Evolutionary conservation across 176 grass and related monocot species (phyloP).

Genomic region (Oryza officinalis): DNA sequence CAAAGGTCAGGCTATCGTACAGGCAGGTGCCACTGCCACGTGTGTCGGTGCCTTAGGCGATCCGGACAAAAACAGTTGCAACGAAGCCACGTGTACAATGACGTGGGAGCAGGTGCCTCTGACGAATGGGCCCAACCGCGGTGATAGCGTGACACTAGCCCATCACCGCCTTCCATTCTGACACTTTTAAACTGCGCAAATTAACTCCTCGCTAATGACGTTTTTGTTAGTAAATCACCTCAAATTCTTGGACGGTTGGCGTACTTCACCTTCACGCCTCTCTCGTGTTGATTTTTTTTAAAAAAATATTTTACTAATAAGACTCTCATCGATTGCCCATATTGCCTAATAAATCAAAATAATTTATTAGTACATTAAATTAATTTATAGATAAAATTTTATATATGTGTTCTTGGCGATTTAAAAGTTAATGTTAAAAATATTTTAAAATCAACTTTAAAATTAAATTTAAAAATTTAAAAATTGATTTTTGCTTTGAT

Average conservation of each 20-base stretch:
- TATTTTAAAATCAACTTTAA: too few relatives aligned
- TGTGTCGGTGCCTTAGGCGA: not conserved
- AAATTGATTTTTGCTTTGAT: too few relatives aligned
- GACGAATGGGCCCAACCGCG: not conserved
- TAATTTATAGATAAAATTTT: too few relatives aligned
- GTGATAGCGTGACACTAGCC: not conserved
- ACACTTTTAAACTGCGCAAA: not conserved
- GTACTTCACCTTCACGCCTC: not conserved
- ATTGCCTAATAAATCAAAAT: too few relatives aligned
- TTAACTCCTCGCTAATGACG: not conserved
- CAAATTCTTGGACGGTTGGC: not conserved
- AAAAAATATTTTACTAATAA: too few relatives aligned
- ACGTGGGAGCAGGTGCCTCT: not conserved
- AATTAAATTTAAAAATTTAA: too few relatives aligned
- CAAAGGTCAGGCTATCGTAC: too few relatives aligned
- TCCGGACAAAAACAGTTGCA: not conserved
- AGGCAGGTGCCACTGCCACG: not conserved
- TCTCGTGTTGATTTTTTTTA: not conserved
- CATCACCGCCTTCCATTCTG: not conserved
- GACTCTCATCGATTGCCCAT: too few relatives aligned
- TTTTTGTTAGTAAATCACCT: not conserved
- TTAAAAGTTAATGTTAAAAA: too few relatives aligned
- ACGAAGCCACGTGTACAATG: not conserved
- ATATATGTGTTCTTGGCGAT: too few relatives aligned
- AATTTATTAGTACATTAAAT: too few relatives aligned